Conservation (phyloP, 495 filamentous ascomycete species). For the Neurospora tetrasperma region DNA sequence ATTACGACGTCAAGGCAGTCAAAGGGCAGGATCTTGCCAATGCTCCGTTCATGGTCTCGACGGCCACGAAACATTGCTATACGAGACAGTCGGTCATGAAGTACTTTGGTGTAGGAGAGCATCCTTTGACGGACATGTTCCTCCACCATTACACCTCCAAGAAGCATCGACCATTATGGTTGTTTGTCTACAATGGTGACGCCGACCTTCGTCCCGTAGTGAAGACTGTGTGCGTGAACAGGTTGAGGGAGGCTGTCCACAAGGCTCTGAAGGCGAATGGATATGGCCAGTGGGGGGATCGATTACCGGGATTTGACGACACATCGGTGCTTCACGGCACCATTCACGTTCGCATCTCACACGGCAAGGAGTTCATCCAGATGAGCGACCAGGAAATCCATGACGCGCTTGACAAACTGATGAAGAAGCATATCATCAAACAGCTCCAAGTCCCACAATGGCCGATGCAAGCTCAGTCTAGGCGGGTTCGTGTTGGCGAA, state of each 20-base stretch:
- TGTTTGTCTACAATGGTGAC: slow-evolving; percentile 21
- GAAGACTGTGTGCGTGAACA: slow-evolving; percentile 39
- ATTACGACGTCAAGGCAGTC: neutral
- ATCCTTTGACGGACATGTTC: slow-evolving; percentile 23
- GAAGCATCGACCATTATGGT: slow-evolving; percentile 40
- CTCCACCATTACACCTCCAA: slow-evolving; percentile 20
- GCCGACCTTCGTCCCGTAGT: slow-evolving; percentile 39
- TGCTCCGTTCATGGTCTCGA: neutral
- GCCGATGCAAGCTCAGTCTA: neutral
- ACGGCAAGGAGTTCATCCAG: slow-evolving; percentile 12
- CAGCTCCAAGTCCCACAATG: neutral
- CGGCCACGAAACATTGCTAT: neutral
- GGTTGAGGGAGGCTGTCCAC: slow-evolving; percentile 42
- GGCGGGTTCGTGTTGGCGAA: neutral
- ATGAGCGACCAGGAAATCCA: neutral
- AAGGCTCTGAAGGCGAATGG: slow-evolving; percentile 46
- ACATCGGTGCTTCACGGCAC: slow-evolving; percentile 18
- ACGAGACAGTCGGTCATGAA: slow-evolving; percentile 5
- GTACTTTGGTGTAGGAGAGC: slow-evolving; percentile 23
- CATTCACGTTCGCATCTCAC: slow-evolving; percentile 9
- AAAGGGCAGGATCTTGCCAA: neutral
- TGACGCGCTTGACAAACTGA: neutral
- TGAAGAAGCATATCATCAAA: neutral
- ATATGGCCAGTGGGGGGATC: slow-evolving; percentile 43
- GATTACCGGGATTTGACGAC: slow-evolving; percentile 1